A percentile compares a stretch with the other conserved stretches of the same genome.
Evolutionary conservation across 2,329 filamentous ascomycete species (phyloP).

Genomic region (Beauveria rudraprayagi): DNA sequence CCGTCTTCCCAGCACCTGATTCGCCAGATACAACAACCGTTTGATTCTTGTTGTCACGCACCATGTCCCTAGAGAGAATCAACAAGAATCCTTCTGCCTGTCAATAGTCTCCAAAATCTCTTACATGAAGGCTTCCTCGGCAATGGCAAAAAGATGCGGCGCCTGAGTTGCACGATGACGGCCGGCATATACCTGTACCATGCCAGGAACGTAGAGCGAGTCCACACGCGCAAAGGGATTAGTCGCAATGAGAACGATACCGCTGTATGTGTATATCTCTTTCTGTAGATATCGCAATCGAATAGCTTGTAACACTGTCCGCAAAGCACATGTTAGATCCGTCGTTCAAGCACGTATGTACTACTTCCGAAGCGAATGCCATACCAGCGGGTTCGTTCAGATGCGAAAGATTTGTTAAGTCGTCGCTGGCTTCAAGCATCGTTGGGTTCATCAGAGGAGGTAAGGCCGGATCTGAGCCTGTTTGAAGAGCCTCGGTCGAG

Average conservation of each 20-base stretch:
- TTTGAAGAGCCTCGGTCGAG: constrained; percentile 65
- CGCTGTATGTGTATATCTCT: constrained; percentile 99
- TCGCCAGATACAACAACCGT: constrained; percentile 99
- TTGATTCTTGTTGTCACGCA: constrained; percentile 92
- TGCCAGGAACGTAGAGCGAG: constrained; percentile 95
- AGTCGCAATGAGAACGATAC: constrained; percentile 95
- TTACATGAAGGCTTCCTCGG: constrained; percentile 96
- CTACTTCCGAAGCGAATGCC: constrained; percentile 15
- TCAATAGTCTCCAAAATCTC: constrained; percentile 22
- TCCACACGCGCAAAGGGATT: constrained; percentile 97
- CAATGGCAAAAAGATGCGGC: constrained; percentile 96
- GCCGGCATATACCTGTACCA: constrained; percentile 99
- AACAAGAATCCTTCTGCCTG: constrained; percentile 21
- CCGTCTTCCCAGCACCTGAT: constrained; percentile 96
- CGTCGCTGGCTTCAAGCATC: constrained; percentile 97
- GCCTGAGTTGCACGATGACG: constrained; percentile 95
- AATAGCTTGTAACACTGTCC: constrained; percentile 87
- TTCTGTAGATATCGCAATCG: constrained; percentile 95
- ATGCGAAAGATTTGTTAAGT: constrained; percentile 94
- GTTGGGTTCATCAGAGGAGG: constrained; percentile 96
- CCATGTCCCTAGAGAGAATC: constrained; percentile 70
- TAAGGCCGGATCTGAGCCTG: constrained; percentile 67
- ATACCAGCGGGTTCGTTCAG: constrained; percentile 95
- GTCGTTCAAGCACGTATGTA: background rate
- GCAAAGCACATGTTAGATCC: constrained; percentile 17